phyloP scores from a whole-genome alignment of 257 asterid species.

The Solanum appendiculatum region DNA sequence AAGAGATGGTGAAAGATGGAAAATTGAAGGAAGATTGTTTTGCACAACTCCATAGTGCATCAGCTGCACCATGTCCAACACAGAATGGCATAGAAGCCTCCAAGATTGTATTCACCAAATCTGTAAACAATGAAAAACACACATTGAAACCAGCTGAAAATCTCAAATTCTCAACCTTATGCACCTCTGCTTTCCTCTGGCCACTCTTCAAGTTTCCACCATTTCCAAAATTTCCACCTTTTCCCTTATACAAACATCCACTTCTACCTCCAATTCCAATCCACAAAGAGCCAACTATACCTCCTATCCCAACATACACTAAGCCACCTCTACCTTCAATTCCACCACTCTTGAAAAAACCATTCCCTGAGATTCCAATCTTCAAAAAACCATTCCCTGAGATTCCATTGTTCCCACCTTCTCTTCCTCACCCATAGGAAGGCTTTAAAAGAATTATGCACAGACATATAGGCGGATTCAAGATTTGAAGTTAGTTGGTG shows the following conservation, averaged over 20 bases:
- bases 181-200: constrained; percentile 77
- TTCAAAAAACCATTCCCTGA: constrained; percentile 22
- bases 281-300: neutral
- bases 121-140: constrained; percentile 27
- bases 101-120: constrained; percentile 34
- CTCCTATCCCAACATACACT: neutral
- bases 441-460: neutral
- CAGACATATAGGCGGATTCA: neutral
- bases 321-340: constrained; percentile 28
- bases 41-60: constrained; percentile 73
- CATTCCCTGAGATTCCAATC: constrained; percentile 24
- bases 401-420: constrained; percentile 41
- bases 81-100: constrained; percentile 45
- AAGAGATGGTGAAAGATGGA: constrained; percentile 34
- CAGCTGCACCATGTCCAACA: constrained; percentile 60
- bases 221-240: constrained; percentile 35
- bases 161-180: constrained; percentile 51
- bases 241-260: constrained; percentile 23
- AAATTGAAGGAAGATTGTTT: constrained; percentile 58
- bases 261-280: constrained; percentile 2
- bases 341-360: constrained; percentile 21
- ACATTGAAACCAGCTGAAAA: constrained; percentile 36
- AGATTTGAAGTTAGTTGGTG: neutral
- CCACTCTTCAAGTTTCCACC: constrained; percentile 47
- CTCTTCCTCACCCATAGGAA: constrained; percentile 4